Evolutionary conservation across 2,329 filamentous ascomycete genomes (phyloP), one percentile per base, ranked within the genome.

Genomic region (Chaetomium sp.): DNA sequence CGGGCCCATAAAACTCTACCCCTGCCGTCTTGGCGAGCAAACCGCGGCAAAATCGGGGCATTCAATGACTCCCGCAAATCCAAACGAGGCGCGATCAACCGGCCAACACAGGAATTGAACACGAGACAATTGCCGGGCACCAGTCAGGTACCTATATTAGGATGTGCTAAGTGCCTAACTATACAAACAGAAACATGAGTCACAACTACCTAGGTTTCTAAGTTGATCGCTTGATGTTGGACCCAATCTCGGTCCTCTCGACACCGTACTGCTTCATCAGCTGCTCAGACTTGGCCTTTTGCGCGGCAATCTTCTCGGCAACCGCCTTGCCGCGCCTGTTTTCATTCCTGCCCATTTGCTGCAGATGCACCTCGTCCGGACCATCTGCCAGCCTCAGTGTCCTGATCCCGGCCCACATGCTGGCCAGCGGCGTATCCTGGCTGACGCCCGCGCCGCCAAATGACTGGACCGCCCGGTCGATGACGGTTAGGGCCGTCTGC

Each of bases 401-500:
- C 65, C 93, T 83, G 73, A 93, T 91, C 66, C 84, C 81, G 23
- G 91, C 87, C 88, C 91, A 96, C 86, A 93, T 89, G 75, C 83
- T 84, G 13, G 93, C 93, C 69, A 99, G 82, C 23, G 95, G 95
- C 1, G 95, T 98, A 75, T 99, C 95, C 82, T 98, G 95, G 74
- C 87, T 91, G 57, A 99, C 90, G 75, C 95, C 95, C 4, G 91
- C 92, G 65, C 89, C 95, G 66, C 95, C 95, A 73, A 93, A 97
- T 0, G 92, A 86, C 83, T 99, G 95, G 13, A 99, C 88, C 0
- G 95, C 95, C 67, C 93, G 90, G 82, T 99, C 95, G 72, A 99
- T 94, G 72, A 98, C 91, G 21, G 87, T 87, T 70, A 97, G 84
- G 1, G 91, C 89, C 73, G 89, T 92, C 74, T 87, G 84, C 0